Conservation (phyloP, 78 protist genomes). For the Polysphondylium violaceum region DNA sequence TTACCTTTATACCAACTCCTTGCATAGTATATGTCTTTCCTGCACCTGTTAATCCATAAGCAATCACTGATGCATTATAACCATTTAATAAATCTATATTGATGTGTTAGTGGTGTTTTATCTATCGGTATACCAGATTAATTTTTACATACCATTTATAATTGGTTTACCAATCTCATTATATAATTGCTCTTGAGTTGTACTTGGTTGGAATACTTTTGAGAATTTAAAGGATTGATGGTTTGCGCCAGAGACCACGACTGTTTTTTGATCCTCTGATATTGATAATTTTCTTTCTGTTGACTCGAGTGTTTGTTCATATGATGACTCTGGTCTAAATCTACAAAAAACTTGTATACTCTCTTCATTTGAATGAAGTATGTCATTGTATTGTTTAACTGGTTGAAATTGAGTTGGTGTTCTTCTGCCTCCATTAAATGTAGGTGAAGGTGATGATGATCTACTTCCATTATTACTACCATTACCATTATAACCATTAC, state of each 20-base stretch:
- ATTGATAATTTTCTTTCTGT: slow-evolving; percentile 7
- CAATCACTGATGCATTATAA: slow-evolving; percentile 68
- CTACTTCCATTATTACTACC: not conserved
- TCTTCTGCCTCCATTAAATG: not conserved
- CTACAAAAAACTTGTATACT: slow-evolving; percentile 41
- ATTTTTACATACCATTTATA: not conserved
- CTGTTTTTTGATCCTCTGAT: not conserved
- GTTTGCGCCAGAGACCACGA: not conserved
- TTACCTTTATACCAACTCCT: no score
- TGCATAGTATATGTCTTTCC: slow-evolving; percentile 82
- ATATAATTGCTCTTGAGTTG: slow-evolving; percentile 54
- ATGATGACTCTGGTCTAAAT: slow-evolving; percentile 28
- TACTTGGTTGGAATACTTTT: slow-evolving; percentile 12
- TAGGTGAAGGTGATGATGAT: slow-evolving; percentile 61
- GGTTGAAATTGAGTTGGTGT: not conserved
- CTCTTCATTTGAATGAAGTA: slow-evolving; percentile 15
- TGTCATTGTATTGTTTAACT: not conserved
- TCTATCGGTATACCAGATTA: no score
- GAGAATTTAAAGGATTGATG: slow-evolving; percentile 30
- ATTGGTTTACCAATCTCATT: slow-evolving; percentile 31
- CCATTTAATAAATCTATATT: slow-evolving; percentile 28
- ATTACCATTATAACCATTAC: not conserved
- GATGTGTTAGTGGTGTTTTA: not conserved
- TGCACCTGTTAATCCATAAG: slow-evolving; percentile 76
- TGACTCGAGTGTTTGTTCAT: not conserved